A percentile compares a stretch with the other conserved stretches of the same genome.
Conservation (phyloP, 2,329 filamentous ascomycete species). For the Penicillium sp. region DNA sequence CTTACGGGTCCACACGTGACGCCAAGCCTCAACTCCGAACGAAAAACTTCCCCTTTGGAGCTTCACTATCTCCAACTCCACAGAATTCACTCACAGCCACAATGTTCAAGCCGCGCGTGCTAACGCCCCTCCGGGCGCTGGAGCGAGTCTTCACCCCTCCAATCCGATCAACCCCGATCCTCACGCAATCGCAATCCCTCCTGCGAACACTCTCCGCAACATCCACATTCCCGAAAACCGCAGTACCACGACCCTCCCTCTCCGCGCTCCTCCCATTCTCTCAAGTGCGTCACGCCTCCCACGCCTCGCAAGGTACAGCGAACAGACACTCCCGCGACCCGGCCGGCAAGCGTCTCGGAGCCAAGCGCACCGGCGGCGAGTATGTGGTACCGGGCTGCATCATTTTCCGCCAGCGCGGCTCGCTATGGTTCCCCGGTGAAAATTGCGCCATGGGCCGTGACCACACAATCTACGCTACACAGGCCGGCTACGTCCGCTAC, state of each 20-base stretch:
- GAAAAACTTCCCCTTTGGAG: slow-evolving; percentile 30
- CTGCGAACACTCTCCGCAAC: slow-evolving; percentile 29
- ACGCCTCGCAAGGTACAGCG: slow-evolving; percentile 63
- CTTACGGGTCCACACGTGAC: slow-evolving; percentile 29
- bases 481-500: slow-evolving; percentile 90
- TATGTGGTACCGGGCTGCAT: slow-evolving; percentile 96
- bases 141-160: slow-evolving; percentile 36
- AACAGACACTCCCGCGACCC: slow-evolving; percentile 65
- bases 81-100: slow-evolving; percentile 23
- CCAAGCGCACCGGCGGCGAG: slow-evolving; percentile 89
- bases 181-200: slow-evolving; percentile 30
- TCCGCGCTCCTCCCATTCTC: slow-evolving; percentile 39
- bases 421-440: slow-evolving; percentile 90
- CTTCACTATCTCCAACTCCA: slow-evolving; percentile 15
- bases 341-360: slow-evolving; percentile 81
- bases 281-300: slow-evolving; percentile 58
- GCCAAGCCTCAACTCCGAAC: slow-evolving; percentile 26
- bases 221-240: slow-evolving; percentile 26
- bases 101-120: slow-evolving; percentile 46
- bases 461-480: slow-evolving; percentile 87
- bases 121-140: slow-evolving; percentile 38
- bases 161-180: slow-evolving; percentile 27
- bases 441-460: slow-evolving; percentile 94
- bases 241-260: slow-evolving; percentile 26
- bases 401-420: slow-evolving; percentile 94